These are phyloP conservation scores for Thyridium curvatum DNA, from an alignment of 2,329 filamentous ascomycete species.

Conservation along the genomic window DNA sequence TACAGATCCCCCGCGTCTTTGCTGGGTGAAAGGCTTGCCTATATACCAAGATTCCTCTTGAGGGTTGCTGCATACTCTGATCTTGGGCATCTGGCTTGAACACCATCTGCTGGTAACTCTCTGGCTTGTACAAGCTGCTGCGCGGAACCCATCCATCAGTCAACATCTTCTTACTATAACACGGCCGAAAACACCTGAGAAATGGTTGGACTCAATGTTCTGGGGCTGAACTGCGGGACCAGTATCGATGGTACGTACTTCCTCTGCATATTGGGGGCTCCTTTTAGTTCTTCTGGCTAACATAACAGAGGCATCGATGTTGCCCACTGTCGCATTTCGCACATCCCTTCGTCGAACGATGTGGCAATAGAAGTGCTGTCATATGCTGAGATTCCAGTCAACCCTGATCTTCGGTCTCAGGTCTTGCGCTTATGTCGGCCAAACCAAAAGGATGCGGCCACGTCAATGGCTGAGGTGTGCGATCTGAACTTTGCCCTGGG, in stretches of 20 bases:
- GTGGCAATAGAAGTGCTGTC: conserved; percentile 5
- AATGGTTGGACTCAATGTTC: conserved; percentile 9
- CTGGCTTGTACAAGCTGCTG: too few relatives aligned
- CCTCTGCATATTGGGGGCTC: too few relatives aligned
- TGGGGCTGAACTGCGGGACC: conserved; percentile 5
- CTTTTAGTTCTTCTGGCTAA: too few relatives aligned
- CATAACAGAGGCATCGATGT: conserved; percentile 3
- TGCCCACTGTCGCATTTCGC: conserved; percentile 6
- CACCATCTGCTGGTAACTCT: too few relatives aligned
- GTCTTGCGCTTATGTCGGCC: conserved; percentile 7
- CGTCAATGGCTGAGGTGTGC: conserved; percentile 9
- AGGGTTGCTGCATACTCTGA: too few relatives aligned
- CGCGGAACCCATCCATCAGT: too few relatives aligned
- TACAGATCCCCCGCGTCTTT: too few relatives aligned
- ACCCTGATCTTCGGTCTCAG: conserved; percentile 3
- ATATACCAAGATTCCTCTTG: too few relatives aligned
- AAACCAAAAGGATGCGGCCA: conserved; percentile 6
- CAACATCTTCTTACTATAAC: too few relatives aligned
- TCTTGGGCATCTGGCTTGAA: too few relatives aligned
- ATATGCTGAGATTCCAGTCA: conserved; percentile 9
- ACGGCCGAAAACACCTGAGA: too few relatives aligned
- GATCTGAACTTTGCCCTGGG: conserved; percentile 12
- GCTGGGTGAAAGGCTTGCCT: too few relatives aligned
- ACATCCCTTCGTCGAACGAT: conserved; percentile 1
- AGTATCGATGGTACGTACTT: conserved; percentile 4